phyloP scores from a whole-genome alignment of 805 yeast species.

The Yamadazyma takamatsuzukensis region DNA sequence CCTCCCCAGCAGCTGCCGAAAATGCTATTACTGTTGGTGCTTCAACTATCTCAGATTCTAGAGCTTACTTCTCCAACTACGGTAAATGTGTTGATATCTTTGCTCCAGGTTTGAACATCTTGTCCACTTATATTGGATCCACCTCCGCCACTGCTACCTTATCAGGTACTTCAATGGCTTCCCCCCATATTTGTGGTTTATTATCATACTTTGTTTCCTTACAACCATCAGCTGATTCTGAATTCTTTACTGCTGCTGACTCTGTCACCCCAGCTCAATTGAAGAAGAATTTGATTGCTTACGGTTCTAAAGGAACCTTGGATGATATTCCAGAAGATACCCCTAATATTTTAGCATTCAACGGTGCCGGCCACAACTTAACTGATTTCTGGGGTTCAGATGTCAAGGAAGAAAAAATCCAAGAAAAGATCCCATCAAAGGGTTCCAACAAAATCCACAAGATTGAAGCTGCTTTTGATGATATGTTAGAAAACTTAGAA shows the following conservation, averaged over 20 bases:
- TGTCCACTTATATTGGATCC: conserved; percentile 81
- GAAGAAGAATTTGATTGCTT: conserved; percentile 71
- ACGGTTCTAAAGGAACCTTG: conserved; percentile 58
- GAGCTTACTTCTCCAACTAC: conserved; percentile 94
- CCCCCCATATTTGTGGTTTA: conserved; percentile 93
- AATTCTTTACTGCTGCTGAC: conserved; percentile 51
- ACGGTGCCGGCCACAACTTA: conserved; percentile 77
- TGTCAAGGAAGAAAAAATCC: conserved; percentile 2
- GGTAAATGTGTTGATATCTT: conserved; percentile 95
- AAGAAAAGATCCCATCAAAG: not conserved
- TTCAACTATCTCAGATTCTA: conserved; percentile 77
- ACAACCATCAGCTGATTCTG: conserved; percentile 71
- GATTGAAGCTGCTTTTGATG: conserved; percentile 19
- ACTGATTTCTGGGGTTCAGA: conserved; percentile 55
- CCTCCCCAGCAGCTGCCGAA: conserved; percentile 86
- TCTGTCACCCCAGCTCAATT: conserved; percentile 68
- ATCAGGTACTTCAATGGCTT: conserved; percentile 98
- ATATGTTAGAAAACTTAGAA: conserved; percentile 9
- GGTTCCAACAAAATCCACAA: conserved; percentile 6
- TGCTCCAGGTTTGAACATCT: conserved; percentile 91
- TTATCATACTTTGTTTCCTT: conserved; percentile 84
- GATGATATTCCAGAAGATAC: conserved; percentile 67
- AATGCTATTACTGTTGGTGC: conserved; percentile 94
- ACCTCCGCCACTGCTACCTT: conserved; percentile 71
- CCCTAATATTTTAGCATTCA: conserved; percentile 72